Evolutionary conservation across 2,329 filamentous ascomycete genomes (phyloP), one percentile per base, ranked within the genome.

Genomic region (Monosporascus sp.): DNA sequence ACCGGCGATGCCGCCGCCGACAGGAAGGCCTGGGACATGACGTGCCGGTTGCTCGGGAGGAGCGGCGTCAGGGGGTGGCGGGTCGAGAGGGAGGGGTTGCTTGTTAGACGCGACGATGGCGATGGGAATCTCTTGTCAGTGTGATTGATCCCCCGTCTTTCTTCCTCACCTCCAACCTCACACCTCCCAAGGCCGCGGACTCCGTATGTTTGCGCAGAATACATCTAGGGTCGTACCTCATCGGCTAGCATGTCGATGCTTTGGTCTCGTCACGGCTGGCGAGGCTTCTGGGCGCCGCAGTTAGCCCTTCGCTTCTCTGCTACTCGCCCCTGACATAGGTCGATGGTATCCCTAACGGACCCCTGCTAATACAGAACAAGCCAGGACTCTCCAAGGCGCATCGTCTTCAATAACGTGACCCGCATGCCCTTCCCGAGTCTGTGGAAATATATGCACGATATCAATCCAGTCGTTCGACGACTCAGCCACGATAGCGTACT

Each of bases 1-100:
- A 77, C 72, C 44, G 78, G 78, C 26, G 78, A 81, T 55, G 65
- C 70, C 0, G 70, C 70, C 0, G 73, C 70, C 0, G 73, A 78
- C 54, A 63, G 61, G 38, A 74, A 76, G 51, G 71, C 71, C 3
- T 81, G 78, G 78, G 66, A 72, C 1, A 70, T 75, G 69, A 72
- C 60, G 11, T 52, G 60, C 8, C 37, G 74, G 37, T 73, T 71
- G 55, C 63, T 77, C 0, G 65, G 72, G 37, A 61, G 68, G 18
- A 69, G 66, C 47, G 64, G 64, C 0, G 62, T 67, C 2, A 61
- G 65, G 22, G 68, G 65, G 3, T 81, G 78, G 78, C 69, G 65
- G 18, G 71, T 76, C 45, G 72, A 69, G 41, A 60, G 71, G 2
- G 70, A 74, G 5, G 78, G 78, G 1, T 65, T 78, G n/a, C 75